Base-by-base conservation (phyloP, 495 filamentous ascomycete species). In the Collariella sp. region DNA sequence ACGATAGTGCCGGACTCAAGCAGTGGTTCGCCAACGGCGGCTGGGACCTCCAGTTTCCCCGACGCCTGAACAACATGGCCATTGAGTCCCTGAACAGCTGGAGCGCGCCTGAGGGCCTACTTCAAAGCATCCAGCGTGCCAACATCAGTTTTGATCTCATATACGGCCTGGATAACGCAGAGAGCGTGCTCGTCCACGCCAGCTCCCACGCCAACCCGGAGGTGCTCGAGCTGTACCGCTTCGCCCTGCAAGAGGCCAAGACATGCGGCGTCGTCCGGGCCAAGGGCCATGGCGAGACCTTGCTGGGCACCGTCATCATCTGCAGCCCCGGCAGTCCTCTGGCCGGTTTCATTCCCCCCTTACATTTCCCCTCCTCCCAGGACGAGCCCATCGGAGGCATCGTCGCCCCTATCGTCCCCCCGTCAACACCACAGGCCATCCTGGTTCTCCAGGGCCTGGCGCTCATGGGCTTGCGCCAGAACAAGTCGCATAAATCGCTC, bases 271-370 rank as follows among this genome's bases (percentile, higher is more conserved):
- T 95, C 51, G 89, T 95, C 53, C 79, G 89, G 29, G 89, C 89
- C 5, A 90, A 86, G 67, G 77, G 80, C 48, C 78, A 79, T 0
- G 71, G 76, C 38, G 86, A 88, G 56, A 76, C 73, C 23, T 69
- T 95, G 15, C 64, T 95, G 26, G 89, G 88, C 6, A 89, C 86
- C n/a, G 82, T 95, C 15, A 84, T 95, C 46, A 78, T 94, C 18
- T 91, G 88, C 65, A 85, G 83, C 59, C 76, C 77, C 23, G 79
- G 80, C 41, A 85, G 86, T 10, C 68, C 64, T 12, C 69, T 94
- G 36, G 81, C 86, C 3, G 80, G 80, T 19, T 84, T 81, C 63
- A 79, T 94, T 52, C 88, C 89, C 2, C 73, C 79, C 0, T 71
- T 94, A 58, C 72, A 72, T 50, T 72, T 76, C 38, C 50, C 62